Base-by-base conservation (phyloP, 768 basidiomycete genomes). In the Suillus ampliporus region DNA sequence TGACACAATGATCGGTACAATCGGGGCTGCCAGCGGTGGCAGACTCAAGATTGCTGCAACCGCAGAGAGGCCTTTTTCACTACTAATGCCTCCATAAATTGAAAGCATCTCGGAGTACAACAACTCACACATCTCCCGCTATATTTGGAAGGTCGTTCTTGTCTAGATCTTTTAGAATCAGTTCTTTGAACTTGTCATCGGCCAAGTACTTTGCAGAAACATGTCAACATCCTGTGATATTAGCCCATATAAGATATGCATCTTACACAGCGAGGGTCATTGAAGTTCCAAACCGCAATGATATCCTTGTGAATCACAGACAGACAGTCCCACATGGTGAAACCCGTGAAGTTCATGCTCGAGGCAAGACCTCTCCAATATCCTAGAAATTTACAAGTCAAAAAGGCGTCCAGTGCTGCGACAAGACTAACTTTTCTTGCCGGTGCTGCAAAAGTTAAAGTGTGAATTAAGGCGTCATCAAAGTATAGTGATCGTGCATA, bases 241-340 rank as follows among this genome's bases (percentile, higher is more conserved):
- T 31, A 31, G 6, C 31, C 31, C 37, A 34, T 28, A 15, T 11
- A 58, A 37, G 6, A 46, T 21, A 1, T 51, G 8, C 5, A 15
- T 34, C 62, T 53, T 26, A 65, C 65, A 15, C 28, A 7, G 38
- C 13, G 19, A 17, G 65, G 60, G 60, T 65, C 65, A 17, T 44
- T 17, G 57, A 70, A 64, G 44, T 71, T 70, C 69, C 69, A 70
- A 17, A 62, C 56, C 10, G 38, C 34, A 37, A 70, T 34, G 44
- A 71, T 66, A 41, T 70, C 69, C 5, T 50, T 31, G 34, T 71
- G 69, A 38, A 70, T 65, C 9, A 68, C 61, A 37, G 48, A 31
- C 26, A 71, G 38, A 37, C 67, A 68, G 7, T 64, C 44, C 26
- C 21, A 11, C 26, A 70, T 53, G 5, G 50, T 52, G 31, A 60